phyloP scores from a whole-genome alignment of 169 alveolate species.

The Eimeria brunetti region DNA sequence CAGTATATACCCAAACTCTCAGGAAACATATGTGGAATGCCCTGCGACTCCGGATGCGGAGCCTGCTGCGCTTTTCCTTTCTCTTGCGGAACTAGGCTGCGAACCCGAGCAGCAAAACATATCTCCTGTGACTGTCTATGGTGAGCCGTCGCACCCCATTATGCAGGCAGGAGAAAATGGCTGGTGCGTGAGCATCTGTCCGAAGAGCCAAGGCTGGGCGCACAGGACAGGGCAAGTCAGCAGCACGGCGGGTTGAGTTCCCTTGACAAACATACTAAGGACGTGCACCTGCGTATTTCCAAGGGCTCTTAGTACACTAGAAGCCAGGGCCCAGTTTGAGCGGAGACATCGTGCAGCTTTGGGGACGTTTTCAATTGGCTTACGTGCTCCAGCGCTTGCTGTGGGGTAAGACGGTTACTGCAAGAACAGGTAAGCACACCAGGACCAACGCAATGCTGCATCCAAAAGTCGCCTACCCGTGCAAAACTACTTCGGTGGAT shows the following conservation, averaged over 20 bases:
- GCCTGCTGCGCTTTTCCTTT: neutral
- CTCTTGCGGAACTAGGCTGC: neutral
- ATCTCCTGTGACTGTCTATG: neutral
- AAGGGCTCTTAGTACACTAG: neutral
- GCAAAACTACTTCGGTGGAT: neutral
- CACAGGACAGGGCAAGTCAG: neutral
- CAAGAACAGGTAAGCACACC: neutral
- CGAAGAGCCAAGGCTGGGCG: constrained; percentile 68
- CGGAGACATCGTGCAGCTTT: neutral
- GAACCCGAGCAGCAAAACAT: neutral
- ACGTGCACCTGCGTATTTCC: neutral
- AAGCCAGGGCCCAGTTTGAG: neutral
- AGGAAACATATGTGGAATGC: neutral
- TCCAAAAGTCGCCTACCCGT: neutral
- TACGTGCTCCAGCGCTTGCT: constrained; percentile 62
- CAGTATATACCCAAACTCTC: neutral
- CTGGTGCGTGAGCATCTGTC: constrained; percentile 42
- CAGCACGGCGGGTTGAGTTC: neutral
- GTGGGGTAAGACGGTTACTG: constrained; percentile 72
- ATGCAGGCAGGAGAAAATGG: constrained; percentile 40
- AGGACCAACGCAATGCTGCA: neutral
- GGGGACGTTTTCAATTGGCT: neutral
- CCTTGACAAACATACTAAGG: neutral
- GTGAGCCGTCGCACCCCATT: constrained; percentile 13
- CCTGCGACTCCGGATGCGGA: neutral